A percentile compares a stretch with the other conserved stretches of the same genome.
phyloP scores from a whole-genome alignment of 2,329 filamentous ascomycete genomes.

The Hypoxylon rubiginosum region DNA sequence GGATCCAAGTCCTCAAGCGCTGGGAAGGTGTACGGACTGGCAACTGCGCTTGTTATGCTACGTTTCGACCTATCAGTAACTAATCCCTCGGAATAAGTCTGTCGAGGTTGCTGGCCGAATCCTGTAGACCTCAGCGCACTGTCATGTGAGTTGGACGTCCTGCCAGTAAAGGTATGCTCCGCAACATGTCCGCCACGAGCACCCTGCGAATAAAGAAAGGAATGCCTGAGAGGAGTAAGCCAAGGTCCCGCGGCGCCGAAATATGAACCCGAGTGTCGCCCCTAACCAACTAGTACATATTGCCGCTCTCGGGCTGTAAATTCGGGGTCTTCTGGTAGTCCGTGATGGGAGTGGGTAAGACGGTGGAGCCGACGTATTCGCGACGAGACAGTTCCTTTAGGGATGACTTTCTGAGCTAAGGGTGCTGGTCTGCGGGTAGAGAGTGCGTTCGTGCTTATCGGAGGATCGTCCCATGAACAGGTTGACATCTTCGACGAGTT shows the following conservation, averaged over 20 bases:
- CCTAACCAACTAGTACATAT: constrained; percentile 51
- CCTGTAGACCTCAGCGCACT: constrained; percentile 12
- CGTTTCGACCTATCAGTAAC: constrained; percentile 21
- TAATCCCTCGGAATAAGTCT: constrained; percentile 37
- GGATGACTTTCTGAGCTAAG: constrained; percentile 43
- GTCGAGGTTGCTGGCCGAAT: constrained; percentile 22
- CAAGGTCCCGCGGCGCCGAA: constrained; percentile 45
- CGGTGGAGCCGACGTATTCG: constrained; percentile 52
- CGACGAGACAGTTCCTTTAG: constrained; percentile 53
- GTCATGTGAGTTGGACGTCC: constrained; percentile 13
- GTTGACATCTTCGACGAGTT: constrained; percentile 27
- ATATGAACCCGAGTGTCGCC: constrained; percentile 47
- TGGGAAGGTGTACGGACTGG: constrained; percentile 14
- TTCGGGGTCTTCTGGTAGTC: constrained; percentile 33
- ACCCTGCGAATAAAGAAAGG: constrained; percentile 45
- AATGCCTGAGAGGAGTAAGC: constrained; percentile 46
- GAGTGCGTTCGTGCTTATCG: constrained; percentile 17
- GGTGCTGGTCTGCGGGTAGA: constrained; percentile 22
- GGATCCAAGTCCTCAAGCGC: constrained; percentile 4
- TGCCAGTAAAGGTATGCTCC: constrained; percentile 38
- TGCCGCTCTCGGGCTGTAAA: constrained; percentile 44
- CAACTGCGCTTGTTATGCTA: constrained; percentile 7
- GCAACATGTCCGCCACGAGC: constrained; percentile 45
- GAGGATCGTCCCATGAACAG: constrained; percentile 35
- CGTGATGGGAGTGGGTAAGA: constrained; percentile 43